These are phyloP conservation scores for Kernera saxatilis DNA, from an alignment of 345 rosid genomes.

Conservation along the genomic window DNA sequence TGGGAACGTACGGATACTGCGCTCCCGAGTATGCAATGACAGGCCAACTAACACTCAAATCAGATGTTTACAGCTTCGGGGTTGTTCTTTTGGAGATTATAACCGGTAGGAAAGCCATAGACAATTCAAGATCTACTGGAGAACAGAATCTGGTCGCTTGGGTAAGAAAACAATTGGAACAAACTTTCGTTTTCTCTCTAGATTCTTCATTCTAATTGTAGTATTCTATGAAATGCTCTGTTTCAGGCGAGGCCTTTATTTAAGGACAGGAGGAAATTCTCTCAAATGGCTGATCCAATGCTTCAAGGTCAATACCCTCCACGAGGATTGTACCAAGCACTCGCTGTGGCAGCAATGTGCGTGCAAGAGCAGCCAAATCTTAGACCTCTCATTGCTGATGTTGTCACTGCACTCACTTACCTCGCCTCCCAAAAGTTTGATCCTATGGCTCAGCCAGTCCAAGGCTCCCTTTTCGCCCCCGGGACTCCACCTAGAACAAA, in stretches of 20 bases:
- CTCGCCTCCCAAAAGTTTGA: constrained; percentile 72
- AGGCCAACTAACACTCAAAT: constrained; percentile 78
- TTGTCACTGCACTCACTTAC: constrained; percentile 77
- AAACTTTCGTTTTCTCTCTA: neutral
- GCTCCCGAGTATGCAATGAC: constrained; percentile 97
- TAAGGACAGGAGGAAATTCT: constrained; percentile 66
- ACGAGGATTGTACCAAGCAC: constrained; percentile 87
- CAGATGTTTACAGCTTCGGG: constrained; percentile 85
- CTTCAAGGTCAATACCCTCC: constrained; percentile 79
- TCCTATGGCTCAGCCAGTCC: constrained; percentile 43
- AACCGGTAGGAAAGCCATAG: constrained; percentile 83
- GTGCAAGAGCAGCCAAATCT: constrained; percentile 83
- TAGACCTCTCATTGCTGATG: constrained; percentile 82
- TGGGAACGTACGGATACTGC: constrained; percentile 93
- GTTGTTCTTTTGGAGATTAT: constrained; percentile 89
- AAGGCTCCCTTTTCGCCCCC: constrained; percentile 41
- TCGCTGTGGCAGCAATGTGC: constrained; percentile 91
- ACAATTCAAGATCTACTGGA: constrained; percentile 51
- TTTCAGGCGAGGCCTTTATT: constrained; percentile 83
- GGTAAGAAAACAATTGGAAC: constrained; percentile 39
- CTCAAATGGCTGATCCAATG: constrained; percentile 81
- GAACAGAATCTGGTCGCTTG: constrained; percentile 88
- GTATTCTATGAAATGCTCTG: neutral
- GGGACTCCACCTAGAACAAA: constrained; percentile 53
- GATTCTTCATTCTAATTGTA: neutral